A percentile compares a stretch with the other conserved stretches of the same genome.
These are phyloP conservation scores for Neltuma alba DNA, from an alignment of 306 rosid species.

Conservation along the genomic window DNA sequence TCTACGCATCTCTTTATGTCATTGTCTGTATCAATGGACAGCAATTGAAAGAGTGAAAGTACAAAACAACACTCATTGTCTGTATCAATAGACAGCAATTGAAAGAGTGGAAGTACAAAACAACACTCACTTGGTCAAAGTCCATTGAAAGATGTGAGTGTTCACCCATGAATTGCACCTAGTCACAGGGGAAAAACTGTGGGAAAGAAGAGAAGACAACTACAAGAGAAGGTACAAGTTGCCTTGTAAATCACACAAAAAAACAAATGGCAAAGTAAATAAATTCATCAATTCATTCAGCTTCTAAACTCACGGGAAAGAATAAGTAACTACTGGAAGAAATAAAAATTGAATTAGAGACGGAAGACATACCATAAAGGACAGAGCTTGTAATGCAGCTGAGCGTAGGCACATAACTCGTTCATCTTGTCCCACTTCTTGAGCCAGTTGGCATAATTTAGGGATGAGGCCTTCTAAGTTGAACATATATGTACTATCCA, in stretches of 20 bases:
- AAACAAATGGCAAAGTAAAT: not conserved
- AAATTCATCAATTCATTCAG: not conserved
- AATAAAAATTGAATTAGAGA: conserved; percentile 26
- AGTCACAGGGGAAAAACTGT: conserved; percentile 27
- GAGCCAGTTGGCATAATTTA: conserved; percentile 85
- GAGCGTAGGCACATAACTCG: conserved; percentile 67
- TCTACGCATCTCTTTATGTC: conserved; percentile 10
- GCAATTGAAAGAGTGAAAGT: conserved; percentile 16
- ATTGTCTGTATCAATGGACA: conserved; percentile 24
- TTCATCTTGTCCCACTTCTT: conserved; percentile 73
- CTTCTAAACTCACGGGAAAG: conserved; percentile 12
- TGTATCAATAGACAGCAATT: conserved; percentile 26
- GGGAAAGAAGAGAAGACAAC: conserved; percentile 27
- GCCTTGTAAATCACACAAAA: conserved; percentile 15
- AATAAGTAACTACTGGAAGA: not conserved
- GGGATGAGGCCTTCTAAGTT: conserved; percentile 93
- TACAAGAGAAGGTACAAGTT: conserved; percentile 28
- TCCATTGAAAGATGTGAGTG: conserved; percentile 91
- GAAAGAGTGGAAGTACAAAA: conserved; percentile 29
- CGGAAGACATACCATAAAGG: conserved; percentile 69
- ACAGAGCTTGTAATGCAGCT: conserved; percentile 79
- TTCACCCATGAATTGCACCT: conserved; percentile 96
- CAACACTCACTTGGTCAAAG: conserved; percentile 74
- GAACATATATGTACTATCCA: conserved; percentile 85
- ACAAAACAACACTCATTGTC: conserved; percentile 24